Percentiles rank a stretch among this genome's conserved stretches.
Evolutionary conservation across 2,329 filamentous ascomycete genomes (phyloP).

Genomic region (Clarireedia sp.): DNA sequence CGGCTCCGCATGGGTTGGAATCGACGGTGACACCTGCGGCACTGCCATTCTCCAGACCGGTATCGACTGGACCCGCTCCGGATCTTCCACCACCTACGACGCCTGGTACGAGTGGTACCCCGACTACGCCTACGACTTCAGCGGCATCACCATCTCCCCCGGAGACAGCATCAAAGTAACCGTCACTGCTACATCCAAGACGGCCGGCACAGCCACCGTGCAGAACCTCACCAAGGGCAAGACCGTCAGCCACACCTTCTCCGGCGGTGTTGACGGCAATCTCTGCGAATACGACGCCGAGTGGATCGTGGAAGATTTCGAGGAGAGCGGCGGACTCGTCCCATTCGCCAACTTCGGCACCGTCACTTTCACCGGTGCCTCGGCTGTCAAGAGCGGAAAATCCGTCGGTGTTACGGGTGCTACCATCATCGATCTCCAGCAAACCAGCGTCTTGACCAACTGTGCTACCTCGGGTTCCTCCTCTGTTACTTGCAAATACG

Average conservation of each 20-base stretch:
- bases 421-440: constrained; percentile 6
- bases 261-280: constrained; percentile 22
- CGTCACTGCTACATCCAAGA: constrained; percentile 33
- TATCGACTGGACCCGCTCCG: constrained; percentile 45
- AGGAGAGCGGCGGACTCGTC: constrained; percentile 35
- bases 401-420: not conserved
- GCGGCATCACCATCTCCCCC: constrained; percentile 34
- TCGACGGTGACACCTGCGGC: constrained; percentile 50
- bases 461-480: not conserved
- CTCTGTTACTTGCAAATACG: not conserved
- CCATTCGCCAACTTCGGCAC: constrained; percentile 40
- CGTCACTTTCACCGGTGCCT: constrained; percentile 26
- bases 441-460: not conserved
- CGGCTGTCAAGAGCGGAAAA: not conserved
- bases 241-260: constrained; percentile 37
- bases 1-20: constrained; percentile 47
- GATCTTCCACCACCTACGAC: constrained; percentile 38
- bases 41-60: constrained; percentile 50
- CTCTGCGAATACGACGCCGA: constrained; percentile 42
- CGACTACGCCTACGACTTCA: constrained; percentile 46
- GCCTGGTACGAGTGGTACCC: constrained; percentile 58
- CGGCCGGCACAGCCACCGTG: constrained; percentile 36
- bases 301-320: constrained; percentile 47
- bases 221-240: constrained; percentile 40
- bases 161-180: constrained; percentile 38